Evolutionary conservation across 352 stramenopile genomes (phyloP), one percentile per base, ranked within the genome.

Genomic region (Globisporangium paddicum): DNA sequence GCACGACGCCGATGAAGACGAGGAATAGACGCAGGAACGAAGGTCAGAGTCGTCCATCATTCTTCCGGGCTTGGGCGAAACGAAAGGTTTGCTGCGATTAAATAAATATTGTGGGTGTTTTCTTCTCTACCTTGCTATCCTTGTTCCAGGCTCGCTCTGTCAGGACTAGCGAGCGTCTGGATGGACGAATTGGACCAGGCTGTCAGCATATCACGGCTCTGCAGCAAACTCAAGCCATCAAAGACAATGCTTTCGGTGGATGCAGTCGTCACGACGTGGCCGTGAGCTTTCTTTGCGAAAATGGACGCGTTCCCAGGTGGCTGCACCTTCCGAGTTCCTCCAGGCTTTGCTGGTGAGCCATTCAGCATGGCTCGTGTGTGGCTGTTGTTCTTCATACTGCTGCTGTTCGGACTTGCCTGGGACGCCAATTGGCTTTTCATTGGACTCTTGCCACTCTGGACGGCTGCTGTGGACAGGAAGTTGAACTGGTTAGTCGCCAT

Each of bases 401-500:
- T 28, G 21, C 40, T 62, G 47, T 2, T 46, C 14, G 40, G 28
- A 32, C 52, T 26, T n/a, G 32, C 21, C 14, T 40, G 52, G 34
- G 40, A 49, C 14, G 26, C 8, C 10, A 40, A 19, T 30, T 53
- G 49, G 25, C 51, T 57, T 48, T 68, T 61, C 55, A 56, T 8
- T 26, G 55, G 13, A n/a, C 34, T 49, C 11, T 32, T 62, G 26
- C 8, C 16, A 1, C 14, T 16, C 2, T 42, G 14, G 8, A 45
- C 47, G 6, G 54, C 9, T 4, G 37, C 37, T 37, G 47, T 40
- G 2, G 62, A 57, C 18, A 71, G 2, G 38, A 81, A 81, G 44
- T 83, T 79, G 47, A 83, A 81, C 42, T 73, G 62, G 34, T 69
- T 72, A 4, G 69, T 77, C 2, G 71, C 72, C 62, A 81, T 67